These are phyloP conservation scores for Dovyalis caffra DNA, from an alignment of 345 rosid species.

Conservation along the genomic window DNA sequence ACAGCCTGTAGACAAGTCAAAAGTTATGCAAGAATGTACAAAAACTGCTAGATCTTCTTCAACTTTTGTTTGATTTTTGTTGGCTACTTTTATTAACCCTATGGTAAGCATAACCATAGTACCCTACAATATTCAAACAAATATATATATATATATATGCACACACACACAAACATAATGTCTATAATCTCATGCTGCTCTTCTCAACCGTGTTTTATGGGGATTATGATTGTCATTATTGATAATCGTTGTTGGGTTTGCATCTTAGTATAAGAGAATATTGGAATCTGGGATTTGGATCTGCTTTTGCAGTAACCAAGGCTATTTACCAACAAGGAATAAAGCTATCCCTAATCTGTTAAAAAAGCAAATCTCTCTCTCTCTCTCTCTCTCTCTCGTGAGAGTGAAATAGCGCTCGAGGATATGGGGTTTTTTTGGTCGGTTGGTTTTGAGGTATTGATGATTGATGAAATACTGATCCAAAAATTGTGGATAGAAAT, in stretches of 20 bases:
- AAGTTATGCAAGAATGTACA: slow-evolving; percentile 11
- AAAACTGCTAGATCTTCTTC: not conserved
- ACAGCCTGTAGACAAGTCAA: slow-evolving; percentile 8
- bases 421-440: slow-evolving; percentile 24
- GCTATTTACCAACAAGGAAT: slow-evolving; percentile 36
- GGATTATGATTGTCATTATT: slow-evolving; percentile 1
- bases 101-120: too few species aligned
- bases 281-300: slow-evolving; percentile 38
- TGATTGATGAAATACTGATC: slow-evolving; percentile 20
- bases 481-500: slow-evolving; percentile 16
- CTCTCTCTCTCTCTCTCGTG: not conserved
- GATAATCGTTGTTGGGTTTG: not conserved
- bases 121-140: too few species aligned
- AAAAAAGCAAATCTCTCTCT: slow-evolving; percentile 26
- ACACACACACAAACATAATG: not conserved
- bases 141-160: too few species aligned
- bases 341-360: slow-evolving; percentile 33
- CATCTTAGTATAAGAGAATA: slow-evolving; percentile 14
- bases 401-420: not conserved
- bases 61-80: too few species aligned
- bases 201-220: not conserved
- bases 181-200: not conserved
- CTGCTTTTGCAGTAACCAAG: slow-evolving; percentile 49
- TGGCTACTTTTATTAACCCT: too few species aligned
- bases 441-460: slow-evolving; percentile 24